Percentiles rank a stretch among this genome's conserved stretches.
These are phyloP conservation scores for Schoenoplectus tabernaemontani DNA, from an alignment of 202 grass and related monocot genomes.

Conservation along the genomic window DNA sequence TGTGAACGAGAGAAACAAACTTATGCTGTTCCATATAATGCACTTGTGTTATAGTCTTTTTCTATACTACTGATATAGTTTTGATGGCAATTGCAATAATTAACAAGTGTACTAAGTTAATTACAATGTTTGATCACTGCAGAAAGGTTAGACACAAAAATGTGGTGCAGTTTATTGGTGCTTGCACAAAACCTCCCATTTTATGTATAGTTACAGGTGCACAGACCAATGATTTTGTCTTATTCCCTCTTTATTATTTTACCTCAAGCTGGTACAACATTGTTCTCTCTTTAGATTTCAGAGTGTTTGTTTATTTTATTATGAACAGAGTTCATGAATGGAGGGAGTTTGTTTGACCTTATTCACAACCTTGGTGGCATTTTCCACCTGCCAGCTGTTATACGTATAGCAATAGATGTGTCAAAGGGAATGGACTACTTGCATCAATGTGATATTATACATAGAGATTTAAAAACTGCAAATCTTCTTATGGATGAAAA, in stretches of 20 bases:
- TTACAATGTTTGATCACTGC: constrained; percentile 26
- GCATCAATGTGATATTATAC: constrained; percentile 80
- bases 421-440: constrained; percentile 95
- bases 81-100: background rate
- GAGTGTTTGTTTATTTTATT: constrained; percentile 17
- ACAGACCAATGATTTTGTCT: background rate
- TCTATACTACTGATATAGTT: background rate
- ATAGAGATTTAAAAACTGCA: constrained; percentile 84
- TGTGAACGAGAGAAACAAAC: background rate
- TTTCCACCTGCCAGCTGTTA: constrained; percentile 49
- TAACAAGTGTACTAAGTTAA: background rate
- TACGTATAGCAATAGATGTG: constrained; percentile 64
- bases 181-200: constrained; percentile 73
- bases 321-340: constrained; percentile 75
- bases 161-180: constrained; percentile 92
- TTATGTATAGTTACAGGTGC: constrained; percentile 92
- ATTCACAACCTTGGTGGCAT: constrained; percentile 59
- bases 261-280: background rate
- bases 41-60: background rate
- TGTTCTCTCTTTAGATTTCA: background rate
- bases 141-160: constrained; percentile 96
- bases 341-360: constrained; percentile 73
- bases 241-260: background rate
- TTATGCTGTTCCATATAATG: background rate
- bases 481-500: constrained; percentile 87